Evolutionary conservation across 345 rosid genomes (phyloP).

Genomic region (Salix suchowensis): DNA sequence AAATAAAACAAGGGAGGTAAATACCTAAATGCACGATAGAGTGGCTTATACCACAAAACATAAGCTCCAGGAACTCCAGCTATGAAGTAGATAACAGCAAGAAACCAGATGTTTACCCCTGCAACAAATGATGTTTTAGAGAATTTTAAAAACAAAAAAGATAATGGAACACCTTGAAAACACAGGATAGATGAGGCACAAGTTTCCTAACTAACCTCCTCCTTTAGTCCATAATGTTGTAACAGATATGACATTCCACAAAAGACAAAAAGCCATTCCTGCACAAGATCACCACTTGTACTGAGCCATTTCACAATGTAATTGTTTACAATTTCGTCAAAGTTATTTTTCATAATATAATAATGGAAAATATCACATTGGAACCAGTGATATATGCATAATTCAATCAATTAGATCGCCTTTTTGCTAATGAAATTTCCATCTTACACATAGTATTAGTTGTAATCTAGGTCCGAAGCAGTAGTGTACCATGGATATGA

Average conservation of each 20-base stretch:
- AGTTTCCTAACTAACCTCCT: constrained; percentile 44
- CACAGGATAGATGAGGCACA: background rate
- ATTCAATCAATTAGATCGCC: background rate
- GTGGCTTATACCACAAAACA: constrained; percentile 73
- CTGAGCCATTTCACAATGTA: background rate
- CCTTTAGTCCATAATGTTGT: constrained; percentile 86
- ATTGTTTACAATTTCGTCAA: background rate
- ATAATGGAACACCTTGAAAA: background rate
- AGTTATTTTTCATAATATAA: background rate
- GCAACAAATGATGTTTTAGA: constrained; percentile 9
- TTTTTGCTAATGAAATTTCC: background rate
- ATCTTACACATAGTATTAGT: background rate
- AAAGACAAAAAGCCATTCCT: constrained; percentile 79
- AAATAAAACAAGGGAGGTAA: background rate
- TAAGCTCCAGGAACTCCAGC: constrained; percentile 71
- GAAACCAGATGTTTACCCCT: constrained; percentile 96
- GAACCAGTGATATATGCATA: background rate
- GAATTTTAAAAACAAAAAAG: background rate
- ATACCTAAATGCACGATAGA: constrained; percentile 89
- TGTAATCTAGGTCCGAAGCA: background rate
- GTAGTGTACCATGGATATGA: background rate
- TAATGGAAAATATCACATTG: background rate
- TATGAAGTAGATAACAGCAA: constrained; percentile 85
- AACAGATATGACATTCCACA: constrained; percentile 82
- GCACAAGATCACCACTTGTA: constrained; percentile 23